Evolutionary conservation across 1,139 yeast genomes (phyloP), one percentile per base, ranked within the genome.

Genomic region (Debaryomycetaceae sp.): DNA sequence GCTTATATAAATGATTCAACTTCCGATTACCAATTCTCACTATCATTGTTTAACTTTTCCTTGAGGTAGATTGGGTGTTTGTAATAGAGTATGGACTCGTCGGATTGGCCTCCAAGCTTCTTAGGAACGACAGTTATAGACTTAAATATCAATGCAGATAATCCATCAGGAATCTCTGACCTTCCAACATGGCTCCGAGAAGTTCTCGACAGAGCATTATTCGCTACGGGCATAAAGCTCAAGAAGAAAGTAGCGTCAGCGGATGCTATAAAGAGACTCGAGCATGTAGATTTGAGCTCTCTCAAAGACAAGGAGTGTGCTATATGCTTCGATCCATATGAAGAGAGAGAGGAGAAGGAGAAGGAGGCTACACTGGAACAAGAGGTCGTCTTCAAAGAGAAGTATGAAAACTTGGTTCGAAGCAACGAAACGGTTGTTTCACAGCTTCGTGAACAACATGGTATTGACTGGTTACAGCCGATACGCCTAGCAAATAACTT

Each of bases 131-230:
- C 65, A 71, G 37, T 44, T 30, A 42, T 42, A 17, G 61, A 73
- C 31, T 79, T 74, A 41, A 78, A 79, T 51, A 72, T 82, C 42
- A 81, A 81, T 54, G 54, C 65, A 5, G 55, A 63, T n/a, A 68
- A 78, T 41, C 46, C 48, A 17, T 69, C 78, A 35, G 55, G 70
- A 35, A 58, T 65, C 9, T 59, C 69, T 42, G 73, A 78, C 39
- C 65, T 69, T 30, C 74, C 75, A 1, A 51, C 51, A 5, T 69
- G 75, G 75, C 54, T 70, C 7, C 56, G 73, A 31, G 71, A 67
- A 26, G 60, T 70, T 17, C 51, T 71, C 28, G 70, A 62, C 38
- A 52, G 73, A 17, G 71, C 73, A 0, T 52, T 67, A 15, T 52
- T 52, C 17, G 59, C 64, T 15, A 51, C 59, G 22, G 71, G 72